Conservation (phyloP, 2,329 filamentous ascomycete species). For the Clonostachys rosea region DNA sequence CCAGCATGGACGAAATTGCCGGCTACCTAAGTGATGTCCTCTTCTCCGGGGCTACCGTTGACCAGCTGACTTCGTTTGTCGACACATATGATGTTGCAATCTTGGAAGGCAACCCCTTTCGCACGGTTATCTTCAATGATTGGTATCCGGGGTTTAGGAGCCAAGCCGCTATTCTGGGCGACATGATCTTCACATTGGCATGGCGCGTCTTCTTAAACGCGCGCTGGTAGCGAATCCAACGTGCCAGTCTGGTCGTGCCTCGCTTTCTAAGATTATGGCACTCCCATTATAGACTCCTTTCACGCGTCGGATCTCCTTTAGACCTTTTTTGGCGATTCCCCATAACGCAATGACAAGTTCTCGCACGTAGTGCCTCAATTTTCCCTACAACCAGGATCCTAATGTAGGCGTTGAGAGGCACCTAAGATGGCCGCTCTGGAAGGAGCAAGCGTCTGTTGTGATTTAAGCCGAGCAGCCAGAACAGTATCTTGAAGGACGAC, state of each 20-base stretch:
- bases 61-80: constrained; percentile 51
- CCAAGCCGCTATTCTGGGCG: constrained; percentile 69
- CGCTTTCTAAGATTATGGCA: constrained; percentile 65
- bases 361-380: constrained; percentile 68
- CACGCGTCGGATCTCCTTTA: constrained; percentile 67
- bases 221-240: constrained; percentile 41
- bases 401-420: constrained; percentile 45
- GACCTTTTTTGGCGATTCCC: constrained; percentile 62
- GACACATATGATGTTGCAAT: constrained; percentile 54
- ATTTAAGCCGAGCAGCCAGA: constrained; percentile 27
- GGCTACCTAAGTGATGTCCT: constrained; percentile 56
- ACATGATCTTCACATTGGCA: constrained; percentile 69
- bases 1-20: constrained; percentile 51
- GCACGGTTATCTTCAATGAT: constrained; percentile 64
- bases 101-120: constrained; percentile 64
- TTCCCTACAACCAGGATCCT: constrained; percentile 66
- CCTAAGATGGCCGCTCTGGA: constrained; percentile 28
- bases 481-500: constrained; percentile 25
- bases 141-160: constrained; percentile 76
- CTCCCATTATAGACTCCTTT: constrained; percentile 70
- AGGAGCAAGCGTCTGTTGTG: constrained; percentile 41
- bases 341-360: constrained; percentile 58
- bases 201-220: constrained; percentile 57
- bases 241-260: constrained; percentile 69
- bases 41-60: constrained; percentile 51